Evolutionary conservation across 768 basidiomycete genomes (phyloP).

Genomic region (Tricholoma furcatifolium): DNA sequence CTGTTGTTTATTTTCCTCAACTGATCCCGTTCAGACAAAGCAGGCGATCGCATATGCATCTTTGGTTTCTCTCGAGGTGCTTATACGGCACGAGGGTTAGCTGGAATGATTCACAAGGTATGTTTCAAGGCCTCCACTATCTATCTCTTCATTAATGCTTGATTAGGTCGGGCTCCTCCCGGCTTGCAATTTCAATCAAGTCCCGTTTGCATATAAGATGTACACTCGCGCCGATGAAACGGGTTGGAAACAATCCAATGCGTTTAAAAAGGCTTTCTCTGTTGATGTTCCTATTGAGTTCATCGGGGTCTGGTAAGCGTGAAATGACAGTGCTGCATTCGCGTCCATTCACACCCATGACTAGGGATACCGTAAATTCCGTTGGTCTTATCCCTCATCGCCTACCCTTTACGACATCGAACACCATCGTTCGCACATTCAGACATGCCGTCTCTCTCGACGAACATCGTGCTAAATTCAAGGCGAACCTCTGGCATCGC

Average conservation of each 20-base stretch:
- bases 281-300: slow-evolving; percentile 44
- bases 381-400: slow-evolving; percentile 41
- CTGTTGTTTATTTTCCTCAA: not conserved
- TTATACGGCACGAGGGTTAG: slow-evolving; percentile 43
- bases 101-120: slow-evolving; percentile 54
- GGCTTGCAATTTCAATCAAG: slow-evolving; percentile 51
- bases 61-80: slow-evolving; percentile 55
- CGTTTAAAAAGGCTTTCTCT: slow-evolving; percentile 47
- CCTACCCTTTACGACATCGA: slow-evolving; percentile 44
- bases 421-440: slow-evolving; percentile 42
- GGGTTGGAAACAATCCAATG: slow-evolving; percentile 27
- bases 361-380: slow-evolving; percentile 53
- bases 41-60: slow-evolving; percentile 56
- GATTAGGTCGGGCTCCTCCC: slow-evolving; percentile 56
- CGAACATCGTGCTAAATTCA: slow-evolving; percentile 48
- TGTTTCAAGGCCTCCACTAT: slow-evolving; percentile 28
- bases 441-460: slow-evolving; percentile 51
- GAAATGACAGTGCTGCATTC: not conserved
- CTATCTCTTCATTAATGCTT: not conserved
- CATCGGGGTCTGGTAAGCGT: slow-evolving; percentile 44
- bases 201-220: slow-evolving; percentile 61
- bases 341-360: not conserved
- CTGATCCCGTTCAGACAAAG: slow-evolving; percentile 29
- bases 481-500: slow-evolving; percentile 35
- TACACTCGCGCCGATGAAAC: slow-evolving; percentile 33